These are phyloP conservation scores for Macrolepiota fuliginosa DNA, from an alignment of 768 basidiomycete species.

Conservation along the genomic window DNA sequence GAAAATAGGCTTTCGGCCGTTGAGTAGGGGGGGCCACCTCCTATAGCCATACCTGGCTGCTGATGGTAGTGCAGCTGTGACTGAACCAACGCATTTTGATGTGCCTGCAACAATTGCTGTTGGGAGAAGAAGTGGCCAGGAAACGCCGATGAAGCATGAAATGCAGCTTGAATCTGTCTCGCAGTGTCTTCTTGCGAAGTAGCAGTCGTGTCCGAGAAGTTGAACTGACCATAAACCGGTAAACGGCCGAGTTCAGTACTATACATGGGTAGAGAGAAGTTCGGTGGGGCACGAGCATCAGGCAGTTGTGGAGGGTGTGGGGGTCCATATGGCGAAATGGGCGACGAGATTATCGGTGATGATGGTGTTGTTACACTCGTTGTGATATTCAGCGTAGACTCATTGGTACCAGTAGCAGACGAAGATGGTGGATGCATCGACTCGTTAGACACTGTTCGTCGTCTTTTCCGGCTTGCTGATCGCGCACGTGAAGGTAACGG, in stretches of 20 bases:
- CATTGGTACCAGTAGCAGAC: not conserved
- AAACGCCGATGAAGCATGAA: not conserved
- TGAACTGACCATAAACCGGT: slow-evolving; percentile 44
- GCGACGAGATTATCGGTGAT: not conserved
- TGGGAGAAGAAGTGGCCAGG: not conserved
- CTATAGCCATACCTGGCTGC: not conserved
- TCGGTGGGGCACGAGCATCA: slow-evolving; percentile 16
- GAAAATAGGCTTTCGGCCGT: not conserved
- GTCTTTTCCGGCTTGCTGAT: slow-evolving; percentile 15
- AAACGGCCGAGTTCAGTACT: slow-evolving; percentile 56
- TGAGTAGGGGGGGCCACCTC: not conserved
- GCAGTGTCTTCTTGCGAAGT: slow-evolving; percentile 10
- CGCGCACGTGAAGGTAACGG: slow-evolving; percentile 1
- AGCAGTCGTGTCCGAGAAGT: slow-evolving; percentile 27
- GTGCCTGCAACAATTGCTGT: not conserved
- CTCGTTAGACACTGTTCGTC: slow-evolving; percentile 15
- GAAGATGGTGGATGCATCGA: not conserved
- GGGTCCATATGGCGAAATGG: slow-evolving; percentile 19
- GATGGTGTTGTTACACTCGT: not conserved
- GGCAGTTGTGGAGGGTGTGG: slow-evolving; percentile 7
- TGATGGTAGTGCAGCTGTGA: not conserved
- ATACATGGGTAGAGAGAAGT: slow-evolving; percentile 49
- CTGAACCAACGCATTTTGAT: not conserved
- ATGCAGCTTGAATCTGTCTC: not conserved
- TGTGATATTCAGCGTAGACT: not conserved